Conservation (phyloP, 2,329 filamentous ascomycete species). For the Cladophialophora psammophila region DNA sequence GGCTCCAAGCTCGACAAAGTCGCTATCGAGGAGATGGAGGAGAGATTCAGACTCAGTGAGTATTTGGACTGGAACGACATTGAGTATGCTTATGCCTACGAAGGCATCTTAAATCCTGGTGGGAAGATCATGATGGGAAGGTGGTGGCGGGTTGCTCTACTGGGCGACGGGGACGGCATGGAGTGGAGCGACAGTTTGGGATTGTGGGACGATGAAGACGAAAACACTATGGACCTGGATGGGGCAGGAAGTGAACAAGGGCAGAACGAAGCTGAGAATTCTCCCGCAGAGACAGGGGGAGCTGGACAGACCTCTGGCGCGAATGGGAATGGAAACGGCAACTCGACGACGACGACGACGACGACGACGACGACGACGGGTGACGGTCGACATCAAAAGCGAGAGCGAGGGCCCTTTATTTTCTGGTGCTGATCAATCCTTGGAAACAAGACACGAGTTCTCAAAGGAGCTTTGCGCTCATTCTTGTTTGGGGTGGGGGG, state of each 20-base stretch:
- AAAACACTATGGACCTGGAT: constrained; percentile 22
- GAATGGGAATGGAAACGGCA: background rate
- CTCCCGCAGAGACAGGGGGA: background rate
- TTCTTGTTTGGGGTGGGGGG: too few species aligned
- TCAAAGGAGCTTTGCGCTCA: too few species aligned
- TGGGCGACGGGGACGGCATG: constrained; percentile 25
- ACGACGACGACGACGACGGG: background rate
- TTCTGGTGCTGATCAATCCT: constrained; percentile 34
- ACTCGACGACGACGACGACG: background rate
- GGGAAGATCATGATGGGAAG: constrained; percentile 57
- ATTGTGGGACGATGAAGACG: constrained; percentile 7
- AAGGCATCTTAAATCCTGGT: constrained; percentile 57
- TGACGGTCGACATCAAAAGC: constrained; percentile 8
- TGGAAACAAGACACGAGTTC: too few species aligned
- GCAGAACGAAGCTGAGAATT: constrained; percentile 1
- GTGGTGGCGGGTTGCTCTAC: constrained; percentile 53
- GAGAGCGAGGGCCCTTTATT: constrained; percentile 38
- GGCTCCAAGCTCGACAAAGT: constrained; percentile 18
- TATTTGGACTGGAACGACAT: constrained; percentile 41
- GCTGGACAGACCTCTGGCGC: too few species aligned
- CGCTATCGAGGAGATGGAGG: constrained; percentile 36
- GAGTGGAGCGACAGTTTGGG: constrained; percentile 31
- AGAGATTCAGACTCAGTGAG: constrained; percentile 29
- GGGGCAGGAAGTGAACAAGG: background rate
- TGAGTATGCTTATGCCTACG: constrained; percentile 54